These are phyloP conservation scores for Jackrogersella minutella DNA, from an alignment of 495 filamentous ascomycete species.

Conservation along the genomic window DNA sequence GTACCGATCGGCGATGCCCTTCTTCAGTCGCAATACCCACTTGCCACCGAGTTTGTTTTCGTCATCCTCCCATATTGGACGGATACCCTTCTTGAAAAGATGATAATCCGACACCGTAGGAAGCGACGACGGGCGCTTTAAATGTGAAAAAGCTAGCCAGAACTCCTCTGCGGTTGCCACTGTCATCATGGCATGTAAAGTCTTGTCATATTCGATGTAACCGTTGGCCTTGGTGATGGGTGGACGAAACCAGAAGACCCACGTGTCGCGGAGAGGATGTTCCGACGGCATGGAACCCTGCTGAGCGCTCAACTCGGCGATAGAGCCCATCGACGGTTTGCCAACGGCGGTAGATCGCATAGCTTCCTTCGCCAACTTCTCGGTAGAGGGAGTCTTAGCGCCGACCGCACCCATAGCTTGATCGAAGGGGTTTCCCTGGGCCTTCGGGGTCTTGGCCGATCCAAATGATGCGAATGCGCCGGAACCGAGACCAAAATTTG, in stretches of 20 bases:
- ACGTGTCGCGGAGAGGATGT: slow-evolving; percentile 81
- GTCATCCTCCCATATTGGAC: slow-evolving; percentile 98
- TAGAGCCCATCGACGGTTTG: slow-evolving; percentile 54
- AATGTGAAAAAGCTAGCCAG: slow-evolving; percentile 88
- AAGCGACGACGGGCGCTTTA: slow-evolving; percentile 86
- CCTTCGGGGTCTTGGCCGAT: slow-evolving; percentile 85
- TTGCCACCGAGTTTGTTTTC: slow-evolving; percentile 96
- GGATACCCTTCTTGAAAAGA: slow-evolving; percentile 95
- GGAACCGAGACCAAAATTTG: slow-evolving; percentile 90
- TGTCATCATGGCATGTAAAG: slow-evolving; percentile 81
- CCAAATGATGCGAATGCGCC: slow-evolving; percentile 98
- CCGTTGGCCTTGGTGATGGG: slow-evolving; percentile 85
- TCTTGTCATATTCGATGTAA: slow-evolving; percentile 98
- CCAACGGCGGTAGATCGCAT: slow-evolving; percentile 54
- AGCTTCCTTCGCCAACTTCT: slow-evolving; percentile 62
- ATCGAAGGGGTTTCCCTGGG: slow-evolving; percentile 82
- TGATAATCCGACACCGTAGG: slow-evolving; percentile 97
- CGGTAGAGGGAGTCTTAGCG: slow-evolving; percentile 68
- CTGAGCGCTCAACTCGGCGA: slow-evolving; percentile 49
- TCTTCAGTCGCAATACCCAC: slow-evolving; percentile 95
- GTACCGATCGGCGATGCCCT: slow-evolving; percentile 95
- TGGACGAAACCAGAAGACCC: slow-evolving; percentile 97
- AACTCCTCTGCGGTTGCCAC: slow-evolving; percentile 90
- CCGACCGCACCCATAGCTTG: slow-evolving; percentile 68
- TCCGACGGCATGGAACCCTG: slow-evolving; percentile 35